Percentiles rank a stretch among this genome's conserved stretches.
These are phyloP conservation scores for Spirogloea muscicola DNA, from an alignment of 139 green algal genomes.

Conservation along the genomic window DNA sequence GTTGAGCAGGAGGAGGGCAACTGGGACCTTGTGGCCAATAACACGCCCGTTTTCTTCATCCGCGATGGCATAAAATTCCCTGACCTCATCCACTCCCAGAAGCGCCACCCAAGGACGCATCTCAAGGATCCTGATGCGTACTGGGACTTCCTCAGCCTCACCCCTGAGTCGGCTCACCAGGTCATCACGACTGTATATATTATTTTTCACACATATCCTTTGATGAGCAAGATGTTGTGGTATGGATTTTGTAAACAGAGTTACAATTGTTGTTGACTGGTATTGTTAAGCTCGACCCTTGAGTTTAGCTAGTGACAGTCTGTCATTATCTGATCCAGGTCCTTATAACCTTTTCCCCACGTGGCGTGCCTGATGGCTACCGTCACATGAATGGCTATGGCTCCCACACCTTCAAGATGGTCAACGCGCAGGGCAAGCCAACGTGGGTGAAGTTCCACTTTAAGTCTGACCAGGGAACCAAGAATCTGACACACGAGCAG, in stretches of 20 bases:
- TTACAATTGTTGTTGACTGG: too few species aligned
- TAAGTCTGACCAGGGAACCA: conserved; percentile 21
- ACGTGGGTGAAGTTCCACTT: conserved; percentile 44
- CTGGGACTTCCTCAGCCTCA: conserved; percentile 36
- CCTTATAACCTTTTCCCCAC: conserved; percentile 9
- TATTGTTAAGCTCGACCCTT: too few species aligned
- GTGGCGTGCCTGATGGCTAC: conserved; percentile 21
- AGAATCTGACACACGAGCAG: conserved; percentile 30
- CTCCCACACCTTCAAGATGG: conserved; percentile 34
- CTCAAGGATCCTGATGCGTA: conserved; percentile 3
- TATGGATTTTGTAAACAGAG: too few species aligned
- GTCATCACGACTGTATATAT: too few species aligned
- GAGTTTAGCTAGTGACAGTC: too few species aligned
- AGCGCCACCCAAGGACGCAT: conserved; percentile 29
- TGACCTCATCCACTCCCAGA: conserved; percentile 39
- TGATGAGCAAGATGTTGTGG: too few species aligned
- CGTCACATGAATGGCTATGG: conserved; percentile 44
- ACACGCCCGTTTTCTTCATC: conserved; percentile 46
- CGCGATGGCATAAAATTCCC: conserved; percentile 42
- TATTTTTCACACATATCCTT: too few species aligned
- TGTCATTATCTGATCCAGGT: neutral
- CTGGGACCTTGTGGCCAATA: conserved; percentile 48
- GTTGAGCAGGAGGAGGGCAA: conserved; percentile 47
- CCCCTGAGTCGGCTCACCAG: conserved; percentile 33
- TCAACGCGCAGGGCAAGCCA: conserved; percentile 28